These are phyloP conservation scores for Lycium barbarum DNA, from an alignment of 257 asterid genomes.

Conservation along the genomic window DNA sequence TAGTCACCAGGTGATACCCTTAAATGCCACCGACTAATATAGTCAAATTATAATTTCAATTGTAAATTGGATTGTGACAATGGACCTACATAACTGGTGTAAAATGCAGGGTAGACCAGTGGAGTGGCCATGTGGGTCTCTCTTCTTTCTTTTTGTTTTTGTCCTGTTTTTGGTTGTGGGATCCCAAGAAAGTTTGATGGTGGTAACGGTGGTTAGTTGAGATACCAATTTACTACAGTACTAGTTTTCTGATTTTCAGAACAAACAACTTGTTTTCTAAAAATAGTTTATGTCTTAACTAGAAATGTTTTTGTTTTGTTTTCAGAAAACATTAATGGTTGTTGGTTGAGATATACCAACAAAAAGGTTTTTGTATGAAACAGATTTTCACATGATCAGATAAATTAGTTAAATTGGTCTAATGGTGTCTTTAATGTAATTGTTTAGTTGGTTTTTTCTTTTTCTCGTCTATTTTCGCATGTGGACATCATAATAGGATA, in stretches of 20 bases:
- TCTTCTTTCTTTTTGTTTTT: not conserved
- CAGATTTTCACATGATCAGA: not conserved
- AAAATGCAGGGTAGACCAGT: not conserved
- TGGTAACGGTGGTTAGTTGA: not conserved
- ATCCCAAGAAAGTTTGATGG: constrained; percentile 21
- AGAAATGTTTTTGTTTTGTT: not conserved
- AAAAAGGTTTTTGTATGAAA: not conserved
- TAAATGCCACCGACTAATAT: too few species aligned
- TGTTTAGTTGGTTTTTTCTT: not conserved
- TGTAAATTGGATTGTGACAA: not conserved
- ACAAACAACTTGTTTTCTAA: constrained; percentile 7
- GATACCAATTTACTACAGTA: not conserved
- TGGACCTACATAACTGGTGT: constrained; percentile 5
- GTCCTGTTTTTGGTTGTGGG: constrained; percentile 25
- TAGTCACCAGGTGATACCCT: too few species aligned
- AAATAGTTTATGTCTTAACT: not conserved
- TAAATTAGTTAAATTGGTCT: not conserved
- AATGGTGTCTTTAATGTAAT: not conserved
- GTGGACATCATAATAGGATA: not conserved
- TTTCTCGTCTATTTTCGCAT: not conserved
- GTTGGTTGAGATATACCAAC: not conserved
- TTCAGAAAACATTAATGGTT: not conserved
- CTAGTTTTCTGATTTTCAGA: not conserved
- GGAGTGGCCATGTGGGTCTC: not conserved
- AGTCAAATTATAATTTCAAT: not conserved